These are phyloP conservation scores for Penicillium egyptiacum DNA, from an alignment of 495 filamentous ascomycete genomes.

Conservation along the genomic window DNA sequence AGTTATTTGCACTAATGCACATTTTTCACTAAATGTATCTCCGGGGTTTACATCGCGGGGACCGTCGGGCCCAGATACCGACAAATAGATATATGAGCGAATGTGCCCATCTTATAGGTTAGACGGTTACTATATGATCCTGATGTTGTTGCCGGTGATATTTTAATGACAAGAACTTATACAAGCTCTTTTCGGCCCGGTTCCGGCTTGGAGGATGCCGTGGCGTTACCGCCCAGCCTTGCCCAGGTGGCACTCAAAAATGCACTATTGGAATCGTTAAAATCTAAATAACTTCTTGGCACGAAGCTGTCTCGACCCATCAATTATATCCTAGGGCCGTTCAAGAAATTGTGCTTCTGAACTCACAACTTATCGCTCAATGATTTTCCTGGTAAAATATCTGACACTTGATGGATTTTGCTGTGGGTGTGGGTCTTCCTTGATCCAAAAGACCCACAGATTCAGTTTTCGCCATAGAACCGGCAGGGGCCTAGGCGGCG, in stretches of 20 bases:
- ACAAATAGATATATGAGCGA: neutral
- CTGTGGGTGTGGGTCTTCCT: neutral
- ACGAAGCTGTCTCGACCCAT: neutral
- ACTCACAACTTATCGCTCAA: neutral
- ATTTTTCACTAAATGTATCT: constrained; percentile 6
- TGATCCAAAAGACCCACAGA: neutral
- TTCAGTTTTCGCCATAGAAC: neutral
- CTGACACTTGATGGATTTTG: neutral
- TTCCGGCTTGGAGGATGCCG: constrained; percentile 1
- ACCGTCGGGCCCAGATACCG: neutral
- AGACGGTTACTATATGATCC: neutral
- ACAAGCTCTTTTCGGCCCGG: constrained; percentile 4
- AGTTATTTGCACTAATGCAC: neutral
- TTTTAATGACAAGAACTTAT: neutral
- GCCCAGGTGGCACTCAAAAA: too few relatives aligned
- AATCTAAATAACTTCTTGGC: neutral
- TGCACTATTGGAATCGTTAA: too few relatives aligned
- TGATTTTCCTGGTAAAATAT: neutral
- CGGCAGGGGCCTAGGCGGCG: neutral
- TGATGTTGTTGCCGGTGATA: neutral
- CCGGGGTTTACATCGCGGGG: neutral
- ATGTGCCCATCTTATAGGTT: neutral
- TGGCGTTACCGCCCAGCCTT: neutral
- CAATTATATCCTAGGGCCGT: neutral
- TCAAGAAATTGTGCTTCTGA: neutral